These are phyloP conservation scores for Aurinia saxatilis DNA, from an alignment of 345 rosid genomes.

Conservation along the genomic window DNA sequence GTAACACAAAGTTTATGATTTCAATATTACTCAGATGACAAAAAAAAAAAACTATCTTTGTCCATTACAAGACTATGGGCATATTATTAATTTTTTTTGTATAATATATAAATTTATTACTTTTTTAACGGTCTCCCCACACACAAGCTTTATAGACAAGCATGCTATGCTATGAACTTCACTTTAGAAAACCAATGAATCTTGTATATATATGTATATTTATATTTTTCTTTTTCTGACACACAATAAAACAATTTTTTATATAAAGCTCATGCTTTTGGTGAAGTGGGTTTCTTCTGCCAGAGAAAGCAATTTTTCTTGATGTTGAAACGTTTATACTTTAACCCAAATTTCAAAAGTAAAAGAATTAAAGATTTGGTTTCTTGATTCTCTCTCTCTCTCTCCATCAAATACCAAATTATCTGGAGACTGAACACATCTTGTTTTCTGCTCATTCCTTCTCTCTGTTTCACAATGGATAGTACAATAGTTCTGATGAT, in stretches of 20 bases:
- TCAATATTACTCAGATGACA: too few relatives aligned
- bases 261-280: conserved; percentile 22
- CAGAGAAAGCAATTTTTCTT: conserved; percentile 38
- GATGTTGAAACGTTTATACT: conserved; percentile 32
- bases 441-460: conserved; percentile 30
- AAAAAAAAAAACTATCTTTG: too few relatives aligned
- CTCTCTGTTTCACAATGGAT: conserved; percentile 28
- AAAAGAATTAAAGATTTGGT: neutral
- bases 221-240: conserved; percentile 46
- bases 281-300: conserved; percentile 46
- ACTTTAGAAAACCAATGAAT: conserved; percentile 43
- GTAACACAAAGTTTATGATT: too few relatives aligned
- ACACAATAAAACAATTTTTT: neutral
- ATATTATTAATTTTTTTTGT: neutral
- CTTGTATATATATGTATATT: neutral
- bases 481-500: neutral
- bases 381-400: conserved; percentile 8
- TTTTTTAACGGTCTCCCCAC: conserved; percentile 32
- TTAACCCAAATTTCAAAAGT: conserved; percentile 23
- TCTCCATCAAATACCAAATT: conserved; percentile 25
- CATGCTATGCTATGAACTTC: conserved; percentile 50
- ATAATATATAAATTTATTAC: conserved; percentile 19
- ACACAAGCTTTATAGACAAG: conserved; percentile 40
- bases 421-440: conserved; percentile 26
- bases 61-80: conserved; percentile 22